Evolutionary conservation across 1,284 basidiomycete species (phyloP).

Genomic region (Marasmius sp.): DNA sequence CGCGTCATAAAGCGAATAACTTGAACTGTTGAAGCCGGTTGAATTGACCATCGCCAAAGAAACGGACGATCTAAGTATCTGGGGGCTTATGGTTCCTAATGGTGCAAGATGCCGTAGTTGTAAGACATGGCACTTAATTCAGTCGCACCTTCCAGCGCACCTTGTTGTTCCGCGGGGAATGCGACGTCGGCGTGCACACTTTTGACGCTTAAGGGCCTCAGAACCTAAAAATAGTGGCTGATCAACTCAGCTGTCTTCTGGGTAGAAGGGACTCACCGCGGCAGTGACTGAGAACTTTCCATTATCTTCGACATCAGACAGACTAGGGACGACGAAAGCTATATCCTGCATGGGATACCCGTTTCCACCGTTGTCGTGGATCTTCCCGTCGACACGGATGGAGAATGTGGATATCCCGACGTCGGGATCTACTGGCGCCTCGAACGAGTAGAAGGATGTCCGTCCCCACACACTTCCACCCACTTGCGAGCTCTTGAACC

Average conservation of each 20-base stretch:
- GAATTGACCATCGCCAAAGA: neutral
- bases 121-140: neutral
- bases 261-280: neutral
- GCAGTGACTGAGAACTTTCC: neutral
- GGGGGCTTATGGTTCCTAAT: neutral
- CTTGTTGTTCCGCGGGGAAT: neutral
- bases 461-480: neutral
- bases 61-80: neutral
- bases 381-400: neutral
- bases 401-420: conserved; percentile 1
- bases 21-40: neutral
- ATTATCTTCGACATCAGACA: neutral
- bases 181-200: neutral
- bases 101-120: neutral
- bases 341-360: neutral
- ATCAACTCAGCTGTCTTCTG: neutral
- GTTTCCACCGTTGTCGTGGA: neutral
- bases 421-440: neutral
- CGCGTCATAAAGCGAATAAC: neutral
- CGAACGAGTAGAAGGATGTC: neutral
- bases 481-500: neutral
- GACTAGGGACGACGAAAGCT: neutral
- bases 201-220: neutral
- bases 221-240: neutral
- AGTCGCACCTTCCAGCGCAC: neutral